Evolutionary conservation across 2,329 filamentous ascomycete species (phyloP), one percentile per base, ranked within the genome.

Genomic region (Clonostachys chloroleuca): DNA sequence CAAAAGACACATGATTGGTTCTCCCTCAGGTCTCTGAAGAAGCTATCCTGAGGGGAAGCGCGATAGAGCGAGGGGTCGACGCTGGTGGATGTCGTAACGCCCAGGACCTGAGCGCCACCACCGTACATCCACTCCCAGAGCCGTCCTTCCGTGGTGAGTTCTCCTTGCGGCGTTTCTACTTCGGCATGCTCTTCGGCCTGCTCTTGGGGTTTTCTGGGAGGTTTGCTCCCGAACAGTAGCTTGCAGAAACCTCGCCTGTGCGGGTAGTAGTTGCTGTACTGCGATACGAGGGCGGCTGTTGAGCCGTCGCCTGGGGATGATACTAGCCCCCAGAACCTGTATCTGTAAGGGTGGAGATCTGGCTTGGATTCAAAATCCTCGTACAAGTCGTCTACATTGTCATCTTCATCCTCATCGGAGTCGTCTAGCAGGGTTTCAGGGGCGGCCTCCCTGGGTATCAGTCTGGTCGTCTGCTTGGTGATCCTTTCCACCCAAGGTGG

Each of bases 51-150:
- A n/a, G 36, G 14, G 1, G 58, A 51, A 3, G 54, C 60, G 49
- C 18, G 51, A 51, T 5, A 49, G 1, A 30, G 45, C 49, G 5
- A 41, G 24, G 3, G 45, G 14, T 30, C 34, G 24, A 40, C 52
- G 34, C 44, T 51, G 20, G 55, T 49, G 7, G 54, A 44, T 16
- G 51, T 43, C 14, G 63, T 62, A 18, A 71, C 64, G 5, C 72
- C 75, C 0, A 69, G 64, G 4, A 80, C 72, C 3, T 68, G 64
- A 0, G 67, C 63, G 0, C 74, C 75, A n/a, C 64, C 63, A 16
- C 76, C 78, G 54, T 83, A 82, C 73, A 82, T 78, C 70, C 75
- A 80, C 51, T 81, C 74, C 72, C 78, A 82, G 41, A 77, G 65
- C 36, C 65, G 63, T 0, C 71, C 79, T 57, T 83, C 80, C 3